phyloP scores from a whole-genome alignment of 1,284 basidiomycete genomes.

The Sanghuangporus baumii region DNA sequence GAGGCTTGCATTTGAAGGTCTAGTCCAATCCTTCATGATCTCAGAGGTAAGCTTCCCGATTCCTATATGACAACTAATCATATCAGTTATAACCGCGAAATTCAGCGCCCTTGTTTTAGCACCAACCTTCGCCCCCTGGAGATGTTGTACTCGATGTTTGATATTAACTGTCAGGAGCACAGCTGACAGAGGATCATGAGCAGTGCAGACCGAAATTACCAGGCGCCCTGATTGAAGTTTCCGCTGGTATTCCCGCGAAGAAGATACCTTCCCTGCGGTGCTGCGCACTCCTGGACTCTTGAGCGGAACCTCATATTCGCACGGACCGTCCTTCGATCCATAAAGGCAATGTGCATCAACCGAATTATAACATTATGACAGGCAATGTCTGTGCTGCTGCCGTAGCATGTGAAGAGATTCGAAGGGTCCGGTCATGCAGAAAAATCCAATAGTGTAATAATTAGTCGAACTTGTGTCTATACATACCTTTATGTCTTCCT shows the following conservation, averaged over 20 bases:
- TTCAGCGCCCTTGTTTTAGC: not conserved
- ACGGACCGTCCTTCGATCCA: not conserved
- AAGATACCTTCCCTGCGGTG: not conserved
- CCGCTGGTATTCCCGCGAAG: not conserved
- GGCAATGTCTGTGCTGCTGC: not conserved
- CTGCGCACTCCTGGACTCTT: too few relatives aligned
- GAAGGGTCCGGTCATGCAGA: not conserved
- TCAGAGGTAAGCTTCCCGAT: not conserved
- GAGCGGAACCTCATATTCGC: too few relatives aligned
- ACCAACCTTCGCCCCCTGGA: not conserved
- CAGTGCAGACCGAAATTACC: not conserved
- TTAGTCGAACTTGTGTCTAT: not conserved
- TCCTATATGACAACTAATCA: not conserved
- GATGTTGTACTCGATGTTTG: not conserved
- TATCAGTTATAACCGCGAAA: not conserved
- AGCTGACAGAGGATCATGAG: not conserved
- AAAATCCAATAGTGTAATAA: not conserved
- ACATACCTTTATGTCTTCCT: slow-evolving; percentile 4
- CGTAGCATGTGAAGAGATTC: not conserved
- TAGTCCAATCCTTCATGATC: not conserved
- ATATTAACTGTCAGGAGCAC: not conserved
- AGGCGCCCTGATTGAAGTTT: not conserved
- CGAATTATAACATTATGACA: not conserved
- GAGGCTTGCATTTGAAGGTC: not conserved
- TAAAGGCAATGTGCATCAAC: not conserved